A percentile compares a stretch with the other conserved stretches of the same genome.
Evolutionary conservation across 129 eudicot genomes (phyloP).

Genomic region (Rutidosis leptorrhynchoides): DNA sequence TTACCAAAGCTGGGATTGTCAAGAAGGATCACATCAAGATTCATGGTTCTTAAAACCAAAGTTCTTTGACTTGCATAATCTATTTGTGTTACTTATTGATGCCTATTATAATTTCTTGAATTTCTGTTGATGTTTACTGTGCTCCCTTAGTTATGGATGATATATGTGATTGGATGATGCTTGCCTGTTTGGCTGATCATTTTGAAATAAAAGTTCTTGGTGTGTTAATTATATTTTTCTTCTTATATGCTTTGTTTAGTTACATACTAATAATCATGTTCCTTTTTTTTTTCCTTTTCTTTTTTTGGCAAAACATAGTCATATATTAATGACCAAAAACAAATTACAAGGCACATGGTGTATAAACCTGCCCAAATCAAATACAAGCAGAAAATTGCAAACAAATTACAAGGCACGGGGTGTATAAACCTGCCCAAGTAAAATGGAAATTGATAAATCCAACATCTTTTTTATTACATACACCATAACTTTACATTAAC

Average conservation of each 20-base stretch:
- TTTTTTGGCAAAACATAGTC: too few species aligned
- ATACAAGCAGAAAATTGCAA: too few species aligned
- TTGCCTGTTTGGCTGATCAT: conserved; percentile 6
- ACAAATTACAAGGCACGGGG: too few species aligned
- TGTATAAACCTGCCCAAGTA: too few species aligned
- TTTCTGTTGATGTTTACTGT: conserved; percentile 13
- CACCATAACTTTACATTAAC: too few species aligned
- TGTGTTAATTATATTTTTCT: neutral
- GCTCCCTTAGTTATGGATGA: conserved; percentile 3
- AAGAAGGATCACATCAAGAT: conserved; percentile 85
- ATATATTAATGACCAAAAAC: too few species aligned
- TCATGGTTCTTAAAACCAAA: conserved; percentile 66
- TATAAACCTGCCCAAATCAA: too few species aligned
- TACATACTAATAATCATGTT: too few species aligned
- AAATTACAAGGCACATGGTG: too few species aligned
- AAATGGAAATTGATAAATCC: too few species aligned
- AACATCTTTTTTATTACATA: too few species aligned
- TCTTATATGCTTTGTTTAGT: neutral
- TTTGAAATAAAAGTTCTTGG: conserved; percentile 17
- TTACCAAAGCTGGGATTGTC: conserved; percentile 53
- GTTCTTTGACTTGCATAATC: neutral
- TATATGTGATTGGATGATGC: conserved; percentile 20
- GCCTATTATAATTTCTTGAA: conserved; percentile 19
- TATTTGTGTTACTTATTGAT: conserved; percentile 7
- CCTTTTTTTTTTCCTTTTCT: too few species aligned